Conservation (phyloP, 345 rosid genomes). For the Viola odorata region DNA sequence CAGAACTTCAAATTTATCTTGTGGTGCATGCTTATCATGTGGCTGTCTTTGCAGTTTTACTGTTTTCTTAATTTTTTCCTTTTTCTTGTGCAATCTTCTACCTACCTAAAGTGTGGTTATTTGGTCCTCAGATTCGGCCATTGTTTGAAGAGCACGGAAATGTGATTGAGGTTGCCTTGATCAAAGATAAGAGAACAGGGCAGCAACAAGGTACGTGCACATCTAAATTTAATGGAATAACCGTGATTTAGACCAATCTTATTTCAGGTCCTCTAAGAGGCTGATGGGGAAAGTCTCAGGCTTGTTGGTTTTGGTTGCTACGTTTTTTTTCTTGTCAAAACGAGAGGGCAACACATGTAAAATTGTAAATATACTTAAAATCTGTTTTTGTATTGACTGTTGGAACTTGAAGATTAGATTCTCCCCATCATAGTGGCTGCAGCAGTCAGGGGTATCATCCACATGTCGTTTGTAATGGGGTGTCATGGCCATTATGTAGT, state of each 20-base stretch:
- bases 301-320: slow-evolving; percentile 60
- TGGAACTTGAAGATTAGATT: slow-evolving; percentile 40
- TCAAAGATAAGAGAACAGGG: slow-evolving; percentile 93
- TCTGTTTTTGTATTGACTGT: slow-evolving; percentile 36
- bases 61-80: neutral
- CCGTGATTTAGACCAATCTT: slow-evolving; percentile 38
- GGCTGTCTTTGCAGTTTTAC: neutral
- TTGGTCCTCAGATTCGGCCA: slow-evolving; percentile 65
- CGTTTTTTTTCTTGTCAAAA: slow-evolving; percentile 39
- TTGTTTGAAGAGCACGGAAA: slow-evolving; percentile 80
- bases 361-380: slow-evolving; percentile 29
- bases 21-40: neutral
- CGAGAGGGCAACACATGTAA: slow-evolving; percentile 51
- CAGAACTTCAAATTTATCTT: no score
- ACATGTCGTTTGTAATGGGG: slow-evolving; percentile 32
- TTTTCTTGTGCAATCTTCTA: neutral
- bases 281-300: slow-evolving; percentile 73
- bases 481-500: slow-evolving; percentile 43
- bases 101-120: neutral
- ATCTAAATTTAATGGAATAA: slow-evolving; percentile 33
- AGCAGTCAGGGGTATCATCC: slow-evolving; percentile 39
- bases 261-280: slow-evolving; percentile 87
- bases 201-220: slow-evolving; percentile 82
- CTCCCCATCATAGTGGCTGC: slow-evolving; percentile 46
- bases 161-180: slow-evolving; percentile 90